A percentile compares a stretch with the other conserved stretches of the same genome.
Conservation (phyloP, 495 filamentous ascomycete species). For the Staphylotrichum longicolle region DNA sequence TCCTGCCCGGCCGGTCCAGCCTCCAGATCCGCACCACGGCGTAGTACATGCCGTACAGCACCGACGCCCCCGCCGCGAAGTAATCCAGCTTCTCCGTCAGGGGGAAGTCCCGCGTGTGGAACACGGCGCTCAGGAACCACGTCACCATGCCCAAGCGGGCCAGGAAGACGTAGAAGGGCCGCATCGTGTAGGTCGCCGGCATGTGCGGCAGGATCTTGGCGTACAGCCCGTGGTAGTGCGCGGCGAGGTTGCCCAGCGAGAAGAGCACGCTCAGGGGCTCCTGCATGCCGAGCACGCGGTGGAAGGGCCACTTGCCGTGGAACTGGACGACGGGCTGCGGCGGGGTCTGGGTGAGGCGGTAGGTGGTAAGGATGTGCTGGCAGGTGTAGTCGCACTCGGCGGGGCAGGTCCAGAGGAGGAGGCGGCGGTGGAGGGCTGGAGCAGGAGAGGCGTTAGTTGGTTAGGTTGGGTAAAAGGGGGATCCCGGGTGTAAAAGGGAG, state of each 20-base stretch:
- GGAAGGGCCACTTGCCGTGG: constrained; percentile 99
- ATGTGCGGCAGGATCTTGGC: constrained; percentile 62
- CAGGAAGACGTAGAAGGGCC: constrained; percentile 76
- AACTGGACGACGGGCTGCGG: constrained; percentile 74
- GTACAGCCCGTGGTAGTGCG: constrained; percentile 76
- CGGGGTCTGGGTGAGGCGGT: constrained; percentile 58
- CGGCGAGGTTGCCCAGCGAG: constrained; percentile 82
- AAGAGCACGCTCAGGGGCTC: constrained; percentile 93
- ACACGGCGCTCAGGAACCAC: constrained; percentile 86
- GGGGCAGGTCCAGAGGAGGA: constrained; percentile 78
- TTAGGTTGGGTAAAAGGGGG: neutral
- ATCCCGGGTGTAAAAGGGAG: constrained; percentile 11
- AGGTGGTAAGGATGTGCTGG: constrained; percentile 86
- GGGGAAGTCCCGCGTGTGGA: constrained; percentile 83
- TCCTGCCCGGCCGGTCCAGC: constrained; percentile 58
- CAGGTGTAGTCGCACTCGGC: constrained; percentile 97
- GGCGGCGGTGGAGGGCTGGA: constrained; percentile 62
- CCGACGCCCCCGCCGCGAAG: constrained; percentile 86
- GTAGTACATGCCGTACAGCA: constrained; percentile 88
- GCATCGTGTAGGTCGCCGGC: constrained; percentile 68
- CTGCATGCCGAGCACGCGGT: constrained; percentile 84
- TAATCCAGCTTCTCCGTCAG: constrained; percentile 94
- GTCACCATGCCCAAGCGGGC: constrained; percentile 77
- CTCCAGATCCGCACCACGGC: constrained; percentile 77
- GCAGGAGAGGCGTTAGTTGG: neutral